Percentiles rank a stretch among this genome's conserved stretches.
Conservation (phyloP, 768 basidiomycete species). For the Nidularia sp. region DNA sequence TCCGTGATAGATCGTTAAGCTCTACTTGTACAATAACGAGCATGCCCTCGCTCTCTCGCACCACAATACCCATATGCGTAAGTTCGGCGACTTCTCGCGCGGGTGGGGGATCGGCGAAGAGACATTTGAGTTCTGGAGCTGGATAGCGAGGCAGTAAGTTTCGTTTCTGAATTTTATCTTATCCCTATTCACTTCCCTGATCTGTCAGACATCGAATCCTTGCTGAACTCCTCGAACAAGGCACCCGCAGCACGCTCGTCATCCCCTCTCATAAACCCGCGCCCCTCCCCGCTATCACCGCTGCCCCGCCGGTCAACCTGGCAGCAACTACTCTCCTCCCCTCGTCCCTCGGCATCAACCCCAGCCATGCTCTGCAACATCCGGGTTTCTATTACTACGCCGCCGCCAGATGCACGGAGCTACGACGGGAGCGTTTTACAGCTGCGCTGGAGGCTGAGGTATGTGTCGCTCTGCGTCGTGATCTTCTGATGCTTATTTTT, state of each 20-base stretch:
- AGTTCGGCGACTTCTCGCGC: constrained; percentile 81
- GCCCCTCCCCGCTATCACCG: constrained; percentile 15
- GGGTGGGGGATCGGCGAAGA: constrained; percentile 97
- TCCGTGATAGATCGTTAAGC: constrained; percentile 67
- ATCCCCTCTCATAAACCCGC: constrained; percentile 57
- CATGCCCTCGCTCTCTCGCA: constrained; percentile 76
- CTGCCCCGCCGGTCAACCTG: constrained; percentile 6
- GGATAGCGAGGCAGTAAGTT: constrained; percentile 87
- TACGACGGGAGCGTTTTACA: constrained; percentile 65
- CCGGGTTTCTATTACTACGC: constrained; percentile 92
- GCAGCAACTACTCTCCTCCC: constrained; percentile 11
- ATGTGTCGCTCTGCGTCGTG: constrained; percentile 6
- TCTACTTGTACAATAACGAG: constrained; percentile 90
- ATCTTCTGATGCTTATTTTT: background rate
- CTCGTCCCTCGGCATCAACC: constrained; percentile 59
- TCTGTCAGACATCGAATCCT: constrained; percentile 74
- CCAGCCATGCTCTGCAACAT: constrained; percentile 80
- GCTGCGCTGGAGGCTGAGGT: constrained; percentile 57
- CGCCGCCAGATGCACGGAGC: constrained; percentile 83
- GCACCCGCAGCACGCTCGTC: constrained; percentile 54
- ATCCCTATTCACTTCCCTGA: background rate
- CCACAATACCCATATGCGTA: constrained; percentile 80
- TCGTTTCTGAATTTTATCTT: background rate
- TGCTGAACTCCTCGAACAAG: constrained; percentile 88
- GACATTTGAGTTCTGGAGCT: constrained; percentile 97